A percentile compares a stretch with the other conserved stretches of the same genome.
phyloP scores from a whole-genome alignment of 2,329 filamentous ascomycete genomes.

The Fusarium sambucinum region DNA sequence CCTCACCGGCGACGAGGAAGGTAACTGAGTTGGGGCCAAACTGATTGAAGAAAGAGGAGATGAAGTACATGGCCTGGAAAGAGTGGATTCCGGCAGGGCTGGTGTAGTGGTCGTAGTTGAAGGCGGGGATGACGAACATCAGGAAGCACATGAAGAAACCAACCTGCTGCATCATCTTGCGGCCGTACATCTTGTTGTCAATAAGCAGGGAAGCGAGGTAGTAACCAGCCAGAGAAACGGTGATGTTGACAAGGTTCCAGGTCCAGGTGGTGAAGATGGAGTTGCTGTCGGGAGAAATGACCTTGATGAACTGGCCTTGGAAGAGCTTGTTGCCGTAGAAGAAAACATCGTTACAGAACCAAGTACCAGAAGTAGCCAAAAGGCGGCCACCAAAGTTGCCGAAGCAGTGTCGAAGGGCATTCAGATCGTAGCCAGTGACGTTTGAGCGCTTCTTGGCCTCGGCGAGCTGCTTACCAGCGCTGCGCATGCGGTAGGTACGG shows the following conservation, averaged over 20 bases:
- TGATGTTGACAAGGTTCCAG: conserved; percentile 93
- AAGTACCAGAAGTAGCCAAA: conserved; percentile 85
- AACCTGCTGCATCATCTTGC: conserved; percentile 95
- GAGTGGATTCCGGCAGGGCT: conserved; percentile 76
- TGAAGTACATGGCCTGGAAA: conserved; percentile 99
- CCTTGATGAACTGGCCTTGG: conserved; percentile 88
- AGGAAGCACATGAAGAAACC: conserved; percentile 95
- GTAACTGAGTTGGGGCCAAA: conserved; percentile 97
- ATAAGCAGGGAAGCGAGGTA: conserved; percentile 90
- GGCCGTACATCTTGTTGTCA: conserved; percentile 96
- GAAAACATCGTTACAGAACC: conserved; percentile 98
- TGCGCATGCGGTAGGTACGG: conserved; percentile 93
- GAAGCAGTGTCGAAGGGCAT: conserved; percentile 82
- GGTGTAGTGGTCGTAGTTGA: conserved; percentile 88
- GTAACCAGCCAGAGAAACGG: conserved; percentile 87
- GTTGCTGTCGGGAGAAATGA: conserved; percentile 75
- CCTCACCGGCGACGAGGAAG: conserved; percentile 94
- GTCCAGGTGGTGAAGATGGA: conserved; percentile 90
- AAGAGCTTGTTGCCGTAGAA: conserved; percentile 99
- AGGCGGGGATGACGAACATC: conserved; percentile 91
- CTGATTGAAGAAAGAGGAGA: conserved; percentile 99
- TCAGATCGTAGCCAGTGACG: conserved; percentile 92
- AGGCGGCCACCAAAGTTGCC: conserved; percentile 87
- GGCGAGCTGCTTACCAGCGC: conserved; percentile 84
- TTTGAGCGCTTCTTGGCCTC: conserved; percentile 86